Evolutionary conservation across 768 basidiomycete genomes (phyloP), one percentile per base, ranked within the genome.

Genomic region (Leccinum olivaceopallidum): DNA sequence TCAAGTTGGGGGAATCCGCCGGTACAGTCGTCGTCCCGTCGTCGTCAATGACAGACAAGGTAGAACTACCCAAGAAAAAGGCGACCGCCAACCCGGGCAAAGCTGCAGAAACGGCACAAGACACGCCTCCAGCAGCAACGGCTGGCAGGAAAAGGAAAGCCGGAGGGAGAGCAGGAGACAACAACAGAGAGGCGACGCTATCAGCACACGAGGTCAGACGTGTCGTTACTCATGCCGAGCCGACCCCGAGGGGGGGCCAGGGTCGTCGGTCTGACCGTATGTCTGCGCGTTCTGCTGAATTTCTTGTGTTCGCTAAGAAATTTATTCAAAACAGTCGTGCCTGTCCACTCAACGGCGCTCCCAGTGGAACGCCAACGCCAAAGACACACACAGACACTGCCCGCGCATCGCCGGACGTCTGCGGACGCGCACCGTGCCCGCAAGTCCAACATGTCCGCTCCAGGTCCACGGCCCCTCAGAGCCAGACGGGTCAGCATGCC

Each of bases 241-340:
- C 61, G 55, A 63, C 51, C 26, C 55, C 58, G 53, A 67, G 65
- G 53, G 62, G 63, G 16, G 44, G 20, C 62, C 68, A 69, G 70
- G 66, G 66, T 60, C 66, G 63, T 65, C 71, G 65, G 51, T 68
- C 73, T 59, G 67, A 74, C 60, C 58, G 71, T 75, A 60, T 58
- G 65, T 59, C 56, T 47, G 53, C 30, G 49, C 36, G 52, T 14
- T 63, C 30, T 34, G 26, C 18, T 56, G 16, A 37, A 34, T 42
- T 26, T 22, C n/a, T 28, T 3, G 30, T 53, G 26, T 32, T 36
- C 56, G 50, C 62, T 71, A 49, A 75, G 39, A 52, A 22, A 37
- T 28, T 9, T 6, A 47, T 6, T n/a, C 20, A 47, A 34, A 12
- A 18, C 56, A 73, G 73, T 69, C 10, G 57, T 60, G 22, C 51